A percentile compares a stretch with the other conserved stretches of the same genome.
phyloP scores from a whole-genome alignment of 192 early-diverging fungal species.

The Coemansia sp. region DNA sequence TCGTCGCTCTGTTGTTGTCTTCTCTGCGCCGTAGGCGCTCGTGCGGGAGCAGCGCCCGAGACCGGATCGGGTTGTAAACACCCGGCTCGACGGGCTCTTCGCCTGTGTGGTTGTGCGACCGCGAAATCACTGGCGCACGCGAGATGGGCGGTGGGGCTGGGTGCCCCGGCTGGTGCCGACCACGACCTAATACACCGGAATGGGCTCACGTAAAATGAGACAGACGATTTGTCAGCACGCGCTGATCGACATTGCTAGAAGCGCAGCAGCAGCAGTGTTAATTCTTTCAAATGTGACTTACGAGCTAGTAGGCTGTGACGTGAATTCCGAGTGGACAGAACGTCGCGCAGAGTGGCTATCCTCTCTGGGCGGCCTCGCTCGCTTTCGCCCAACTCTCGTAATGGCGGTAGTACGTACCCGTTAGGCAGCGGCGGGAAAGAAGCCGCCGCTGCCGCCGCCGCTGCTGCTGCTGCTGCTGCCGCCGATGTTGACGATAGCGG shows the following conservation, averaged over 20 bases:
- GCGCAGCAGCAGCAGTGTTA: background rate
- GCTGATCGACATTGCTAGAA: background rate
- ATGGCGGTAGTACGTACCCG: conserved; percentile 34
- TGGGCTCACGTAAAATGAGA: background rate
- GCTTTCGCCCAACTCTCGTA: conserved; percentile 9
- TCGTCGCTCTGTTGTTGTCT: background rate
- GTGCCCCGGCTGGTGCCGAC: background rate
- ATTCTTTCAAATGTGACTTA: conserved; percentile 11
- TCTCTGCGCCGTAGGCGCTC: conserved; percentile 15
- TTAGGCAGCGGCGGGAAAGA: conserved; percentile 23
- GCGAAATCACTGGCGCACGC: conserved; percentile 13
- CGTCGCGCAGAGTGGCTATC: conserved; percentile 41
- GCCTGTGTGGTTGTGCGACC: conserved; percentile 18
- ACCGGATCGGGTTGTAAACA: conserved; percentile 40
- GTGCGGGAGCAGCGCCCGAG: conserved; percentile 41
- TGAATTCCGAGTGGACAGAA: conserved; percentile 28
- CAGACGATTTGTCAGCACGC: background rate
- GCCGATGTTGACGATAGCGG: background rate
- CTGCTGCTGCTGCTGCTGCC: background rate
- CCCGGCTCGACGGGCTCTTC: conserved; percentile 39
- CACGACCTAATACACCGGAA: background rate
- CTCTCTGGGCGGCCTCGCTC: conserved; percentile 37
- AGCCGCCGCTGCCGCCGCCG: background rate
- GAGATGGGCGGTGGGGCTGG: background rate
- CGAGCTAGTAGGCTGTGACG: conserved; percentile 17